Base-by-base conservation (phyloP, 1,284 basidiomycete genomes). In the Phylloboletellus chloephorus region DNA sequence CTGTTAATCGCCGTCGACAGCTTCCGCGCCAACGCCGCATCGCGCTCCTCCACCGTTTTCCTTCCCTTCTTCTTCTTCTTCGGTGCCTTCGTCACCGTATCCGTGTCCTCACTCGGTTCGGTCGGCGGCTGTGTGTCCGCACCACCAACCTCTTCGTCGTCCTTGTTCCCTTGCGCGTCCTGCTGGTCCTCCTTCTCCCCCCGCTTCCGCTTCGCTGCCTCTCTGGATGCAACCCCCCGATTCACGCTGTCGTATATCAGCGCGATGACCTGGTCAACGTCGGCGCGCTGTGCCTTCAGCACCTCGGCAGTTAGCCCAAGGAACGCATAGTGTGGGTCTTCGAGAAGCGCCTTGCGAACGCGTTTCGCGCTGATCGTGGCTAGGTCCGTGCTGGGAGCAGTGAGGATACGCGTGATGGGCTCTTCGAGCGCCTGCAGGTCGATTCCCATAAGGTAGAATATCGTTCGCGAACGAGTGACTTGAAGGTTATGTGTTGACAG, bases 281-380 rank as follows among this genome's bases (percentile, higher is more conserved):
- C 72, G 9, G 64, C 58, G 54, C 78, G 83, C 60, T 79, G 66
- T 50, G 73, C 69, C 51, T 74, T 79, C 39, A 87, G 51, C 46
- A 72, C 65, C 31, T 78, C 75, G 15, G 69, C 42, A 5, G 78
- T 76, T 36, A 86, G 55, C 12, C 45, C 46, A 9, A 60, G 41
- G 22, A 36, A 35, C 7, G 67, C 61, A 19, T 73, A 64, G 46
- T 74, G 71, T 0, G 53, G 46, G 42, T 71, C 58, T 38, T 69
- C 71, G 46, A 76, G 58, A 30, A 88, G 67, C 56, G 76, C 71
- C 48, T 77, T 77, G 49, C 85, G 74, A 52, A 88, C 85, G 65
- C 79, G 77, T 65, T 83, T 87, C 39, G 84, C 84, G 54, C 79
- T 84, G 62, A 88, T 84, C 31, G 79, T 83, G 31, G 67, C 48